Evolutionary conservation across 2,329 filamentous ascomycete species (phyloP), one percentile per base, ranked within the genome.

Genomic region (Zelopaecilomyces penicillatus): DNA sequence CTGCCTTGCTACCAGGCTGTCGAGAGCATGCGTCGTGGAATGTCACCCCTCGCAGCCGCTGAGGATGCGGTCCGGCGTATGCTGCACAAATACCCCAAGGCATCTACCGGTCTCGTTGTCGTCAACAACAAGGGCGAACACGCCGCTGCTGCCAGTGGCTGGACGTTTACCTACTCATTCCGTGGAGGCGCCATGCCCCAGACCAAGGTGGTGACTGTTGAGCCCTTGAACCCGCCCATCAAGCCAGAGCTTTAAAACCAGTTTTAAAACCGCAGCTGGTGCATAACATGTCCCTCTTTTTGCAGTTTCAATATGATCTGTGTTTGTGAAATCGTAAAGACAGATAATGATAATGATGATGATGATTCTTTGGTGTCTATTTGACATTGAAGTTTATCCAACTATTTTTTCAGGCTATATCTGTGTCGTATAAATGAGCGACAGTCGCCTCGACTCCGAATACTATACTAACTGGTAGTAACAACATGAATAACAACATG

Each of bases 1-100:
- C 54, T 78, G 27, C 75, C 75, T 0, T 78, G 75, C 53, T 78
- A 78, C 51, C 75, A 78, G 52, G 75, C 74, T 1, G 68, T 78
- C 1, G 75, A 78, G 60, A 76, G 63, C 46, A 47, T 78, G 55
- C 62, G 75, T 8, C 57, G 54, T 1, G 74, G 74, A 2, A 68
- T 77, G 66, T 57, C 57, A 0, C 72, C 75, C 0, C 60, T 54
- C 4, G 63, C 67, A 30, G 74, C 75, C 0, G 75, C 75, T 0
- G 65, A 73, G 39, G 72, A 78, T 44, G 72, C 67, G 0, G 72
- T 78, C 0, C 44, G 53, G 1, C 62, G 75, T 11, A 77, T 78
- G 69, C 37, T 74, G 8, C 53, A 57, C 9, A 70, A 65, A 54
- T 75, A 70, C 39, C 73, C 74, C 0, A 56, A 59, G 1, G 55